Base-by-base conservation (phyloP, 2,329 filamentous ascomycete genomes). In the Verticillium nonalfalfae region DNA sequence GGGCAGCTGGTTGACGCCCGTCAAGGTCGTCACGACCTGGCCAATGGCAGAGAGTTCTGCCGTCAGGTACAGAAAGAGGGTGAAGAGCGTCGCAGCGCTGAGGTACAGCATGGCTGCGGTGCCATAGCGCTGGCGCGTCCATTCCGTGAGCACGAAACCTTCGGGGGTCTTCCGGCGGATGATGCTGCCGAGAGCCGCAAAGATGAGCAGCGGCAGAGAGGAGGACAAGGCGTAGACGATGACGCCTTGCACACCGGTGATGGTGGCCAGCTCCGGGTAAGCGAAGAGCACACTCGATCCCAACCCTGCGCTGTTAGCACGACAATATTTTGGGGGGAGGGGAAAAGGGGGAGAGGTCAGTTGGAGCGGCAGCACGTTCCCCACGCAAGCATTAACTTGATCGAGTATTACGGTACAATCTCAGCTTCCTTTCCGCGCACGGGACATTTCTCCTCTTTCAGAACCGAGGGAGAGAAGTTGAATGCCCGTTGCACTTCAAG, bases 351-450 rank as follows among this genome's bases (percentile, higher is more conserved):
- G 67, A 68, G 70, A 73, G 70, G 68, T 72, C 74, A 75, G 73
- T 78, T 76, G 79, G 86, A 91, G 90, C 90, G 90, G 90, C 90
- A 93, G 90, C 90, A 94, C 91, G 84, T 93, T 94, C 90, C 91
- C 88, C 91, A 94, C 91, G 91, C 91, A 95, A 95, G 91, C 89
- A 93, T 94, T 95, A 94, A 91, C 91, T 95, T 95, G 91, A 91
- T 95, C 91, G 90, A 94, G 90, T 94, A 88, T 90, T 81, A 93
- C 91, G 90, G 91, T 95, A 86, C 89, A 88, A 89, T 94, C 91
- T 95, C 91, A 94, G 91, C 91, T 85, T 93, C 85, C 79, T 85
- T 71, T 77, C 73, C 70, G 66, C 79, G 66, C 60, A 61, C 65
- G 61, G 59, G 56, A 63, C 72, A 76, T 81, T 78, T 80, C 76